Percentiles rank a stretch among this genome's conserved stretches.
These are phyloP conservation scores for Trichoderma afroharzianum DNA, from an alignment of 2,329 filamentous ascomycete species.

Conservation along the genomic window DNA sequence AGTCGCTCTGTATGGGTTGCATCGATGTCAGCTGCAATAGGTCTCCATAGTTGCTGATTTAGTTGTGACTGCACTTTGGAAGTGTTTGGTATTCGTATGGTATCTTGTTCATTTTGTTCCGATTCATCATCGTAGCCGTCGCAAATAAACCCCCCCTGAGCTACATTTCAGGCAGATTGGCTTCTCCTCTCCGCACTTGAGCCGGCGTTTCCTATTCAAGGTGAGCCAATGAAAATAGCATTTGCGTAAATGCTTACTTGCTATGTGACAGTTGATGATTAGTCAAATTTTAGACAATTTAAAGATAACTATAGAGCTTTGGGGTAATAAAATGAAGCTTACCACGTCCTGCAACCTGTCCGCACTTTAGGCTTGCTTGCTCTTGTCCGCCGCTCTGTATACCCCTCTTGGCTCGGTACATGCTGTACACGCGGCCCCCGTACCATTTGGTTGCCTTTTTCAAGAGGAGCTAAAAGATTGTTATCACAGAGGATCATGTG, in stretches of 20 bases:
- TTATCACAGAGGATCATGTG: neutral
- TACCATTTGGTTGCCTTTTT: neutral
- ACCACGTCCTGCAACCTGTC: neutral
- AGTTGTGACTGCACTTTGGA: neutral
- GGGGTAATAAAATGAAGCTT: neutral
- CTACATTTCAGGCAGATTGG: neutral
- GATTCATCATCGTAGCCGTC: neutral
- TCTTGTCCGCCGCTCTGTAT: neutral
- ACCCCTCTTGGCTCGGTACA: neutral
- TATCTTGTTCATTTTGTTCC: neutral
- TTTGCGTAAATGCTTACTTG: neutral
- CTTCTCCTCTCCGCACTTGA: neutral
- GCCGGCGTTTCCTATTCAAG: neutral
- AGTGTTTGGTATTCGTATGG: neutral
- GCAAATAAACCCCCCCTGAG: neutral
- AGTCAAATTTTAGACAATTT: neutral
- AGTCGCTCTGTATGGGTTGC: neutral
- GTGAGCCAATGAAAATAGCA: neutral
- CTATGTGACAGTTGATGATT: neutral
- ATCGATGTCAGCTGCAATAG: neutral
- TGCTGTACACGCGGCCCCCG: neutral
- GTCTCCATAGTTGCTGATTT: neutral
- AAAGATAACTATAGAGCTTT: neutral
- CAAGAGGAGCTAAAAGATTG: neutral
- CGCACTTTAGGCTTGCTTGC: neutral